Evolutionary conservation across 495 filamentous ascomycete genomes (phyloP), one percentile per base, ranked within the genome.

Genomic region (Lepraria neglecta): DNA sequence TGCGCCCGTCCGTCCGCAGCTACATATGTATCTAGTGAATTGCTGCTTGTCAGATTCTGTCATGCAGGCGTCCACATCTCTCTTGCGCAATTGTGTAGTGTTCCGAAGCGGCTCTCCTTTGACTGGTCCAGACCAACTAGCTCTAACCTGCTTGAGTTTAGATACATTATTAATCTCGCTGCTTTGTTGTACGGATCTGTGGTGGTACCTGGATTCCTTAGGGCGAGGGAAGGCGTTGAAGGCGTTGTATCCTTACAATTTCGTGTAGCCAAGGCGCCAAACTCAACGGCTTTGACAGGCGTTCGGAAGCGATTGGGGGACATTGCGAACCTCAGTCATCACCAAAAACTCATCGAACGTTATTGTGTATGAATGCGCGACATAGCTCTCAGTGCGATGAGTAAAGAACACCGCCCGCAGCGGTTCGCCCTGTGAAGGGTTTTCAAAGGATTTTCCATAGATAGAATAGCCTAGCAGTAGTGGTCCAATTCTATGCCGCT

Each of bases 201-300:
- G 35, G 28, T 31, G 27, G 48, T 52, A 52, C 48, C 27, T 52
- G 48, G 48, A 52, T 52, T 6, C 3, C 31, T 3, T 52, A 52
- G 27, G 15, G 48, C n/a, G 48, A 30, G 30, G 48, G 24, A 17
- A 14, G 2, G 28, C 31, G 28, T 28, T 31, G 31, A 52, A 52
- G 48, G 48, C 48, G 48, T 31, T n/a, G 48, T 52, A 52, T 31
- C 48, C 48, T 52, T 33, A 52, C 48, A 52, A 52, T 52, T 52
- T 52, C 48, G 10, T 31, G 27, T 31, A 31, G 48, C 48, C 48
- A 52, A 52, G 48, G 27, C 2, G 30, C 27, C 48, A 27, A 52
- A 17, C 15, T 6, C 28, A 52, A 52, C 48, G 27, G 27, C 48
- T 52, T n/a, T 52, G 27, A 52, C 11, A 52, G 48, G 48, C 27